phyloP scores from a whole-genome alignment of 1,284 basidiomycete genomes.

The Malassezia nana region DNA sequence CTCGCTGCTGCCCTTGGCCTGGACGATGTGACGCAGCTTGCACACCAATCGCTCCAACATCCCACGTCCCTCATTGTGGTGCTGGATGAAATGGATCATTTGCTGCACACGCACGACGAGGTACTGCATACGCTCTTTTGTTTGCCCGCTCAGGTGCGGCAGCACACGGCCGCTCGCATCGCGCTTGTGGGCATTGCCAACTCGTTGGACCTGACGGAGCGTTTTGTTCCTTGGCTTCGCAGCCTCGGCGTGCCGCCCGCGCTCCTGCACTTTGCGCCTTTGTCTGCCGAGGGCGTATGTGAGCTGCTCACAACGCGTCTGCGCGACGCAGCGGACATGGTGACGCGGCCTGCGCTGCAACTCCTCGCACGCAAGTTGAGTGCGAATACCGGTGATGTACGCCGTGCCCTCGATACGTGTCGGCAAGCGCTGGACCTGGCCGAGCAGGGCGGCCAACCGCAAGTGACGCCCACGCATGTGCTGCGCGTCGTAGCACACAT shows the following conservation, averaged over 20 bases:
- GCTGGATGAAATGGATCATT: conserved; percentile 51
- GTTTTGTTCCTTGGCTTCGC: conserved; percentile 38
- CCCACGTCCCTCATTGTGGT: conserved; percentile 41
- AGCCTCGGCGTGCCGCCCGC: conserved; percentile 42
- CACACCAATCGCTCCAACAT: conserved; percentile 19
- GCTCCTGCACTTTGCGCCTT: conserved; percentile 49
- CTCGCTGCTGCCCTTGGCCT: conserved; percentile 30
- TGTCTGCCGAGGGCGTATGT: conserved; percentile 47
- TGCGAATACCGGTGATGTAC: conserved; percentile 48
- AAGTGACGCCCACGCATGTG: conserved; percentile 41
- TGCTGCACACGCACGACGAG: conserved; percentile 44
- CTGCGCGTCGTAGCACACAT: conserved; percentile 40
- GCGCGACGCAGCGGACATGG: conserved; percentile 31
- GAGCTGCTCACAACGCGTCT: conserved; percentile 47
- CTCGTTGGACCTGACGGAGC: conserved; percentile 43
- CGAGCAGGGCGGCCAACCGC: conserved; percentile 25
- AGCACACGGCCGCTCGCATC: conserved; percentile 8
- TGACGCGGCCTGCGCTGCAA: conserved; percentile 48
- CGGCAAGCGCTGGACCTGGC: conserved; percentile 47
- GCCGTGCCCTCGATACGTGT: conserved; percentile 48
- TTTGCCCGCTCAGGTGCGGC: conserved; percentile 9
- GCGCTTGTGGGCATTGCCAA: conserved; percentile 35
- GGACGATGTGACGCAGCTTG: conserved; percentile 10
- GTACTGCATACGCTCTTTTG: conserved; percentile 49
- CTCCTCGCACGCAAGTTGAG: conserved; percentile 50